A percentile compares a stretch with the other conserved stretches of the same genome.
Conservation (phyloP, 352 stramenopile species). For the Pythium phragmitis region DNA sequence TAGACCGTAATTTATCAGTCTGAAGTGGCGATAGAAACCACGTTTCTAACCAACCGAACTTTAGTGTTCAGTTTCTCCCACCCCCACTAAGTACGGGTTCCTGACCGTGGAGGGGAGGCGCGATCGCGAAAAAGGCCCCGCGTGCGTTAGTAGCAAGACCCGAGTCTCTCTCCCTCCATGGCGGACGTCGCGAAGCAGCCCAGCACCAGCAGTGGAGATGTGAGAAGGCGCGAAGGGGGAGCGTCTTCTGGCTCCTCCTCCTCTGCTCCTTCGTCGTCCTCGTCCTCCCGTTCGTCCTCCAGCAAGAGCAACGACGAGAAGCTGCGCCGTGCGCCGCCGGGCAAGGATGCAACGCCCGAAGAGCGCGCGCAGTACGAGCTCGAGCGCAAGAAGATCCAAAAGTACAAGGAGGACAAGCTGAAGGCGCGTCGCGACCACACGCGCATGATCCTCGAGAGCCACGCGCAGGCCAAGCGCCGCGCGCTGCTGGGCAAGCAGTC, state of each 20-base stretch:
- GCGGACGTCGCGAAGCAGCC: slow-evolving; percentile 31
- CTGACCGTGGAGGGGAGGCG: slow-evolving; percentile 7
- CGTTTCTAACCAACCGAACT: neutral
- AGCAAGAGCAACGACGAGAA: slow-evolving; percentile 27
- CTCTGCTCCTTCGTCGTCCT: slow-evolving; percentile 16
- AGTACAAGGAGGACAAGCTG: slow-evolving; percentile 90
- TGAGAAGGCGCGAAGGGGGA: slow-evolving; percentile 5
- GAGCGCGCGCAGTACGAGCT: slow-evolving; percentile 81
- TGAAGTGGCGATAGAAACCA: neutral
- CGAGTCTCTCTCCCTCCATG: slow-evolving; percentile 20
- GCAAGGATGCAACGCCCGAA: slow-evolving; percentile 54
- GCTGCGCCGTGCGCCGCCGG: slow-evolving; percentile 45
- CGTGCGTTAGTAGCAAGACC: neutral
- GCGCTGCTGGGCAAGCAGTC: slow-evolving; percentile 80
- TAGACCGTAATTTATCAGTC: neutral
- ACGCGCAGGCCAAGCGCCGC: slow-evolving; percentile 81
- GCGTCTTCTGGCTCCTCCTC: slow-evolving; percentile 21
- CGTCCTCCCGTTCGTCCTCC: slow-evolving; percentile 16
- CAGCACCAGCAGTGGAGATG: slow-evolving; percentile 7
- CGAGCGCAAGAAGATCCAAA: slow-evolving; percentile 85
- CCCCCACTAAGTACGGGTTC: slow-evolving; percentile 10
- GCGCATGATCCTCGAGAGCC: slow-evolving; percentile 85
- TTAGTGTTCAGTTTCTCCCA: neutral
- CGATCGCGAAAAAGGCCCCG: slow-evolving; percentile 1
- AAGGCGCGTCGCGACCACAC: slow-evolving; percentile 84